Evolutionary conservation across 2,329 filamentous ascomycete genomes (phyloP).

Genomic region (Hypoxylon sp.): DNA sequence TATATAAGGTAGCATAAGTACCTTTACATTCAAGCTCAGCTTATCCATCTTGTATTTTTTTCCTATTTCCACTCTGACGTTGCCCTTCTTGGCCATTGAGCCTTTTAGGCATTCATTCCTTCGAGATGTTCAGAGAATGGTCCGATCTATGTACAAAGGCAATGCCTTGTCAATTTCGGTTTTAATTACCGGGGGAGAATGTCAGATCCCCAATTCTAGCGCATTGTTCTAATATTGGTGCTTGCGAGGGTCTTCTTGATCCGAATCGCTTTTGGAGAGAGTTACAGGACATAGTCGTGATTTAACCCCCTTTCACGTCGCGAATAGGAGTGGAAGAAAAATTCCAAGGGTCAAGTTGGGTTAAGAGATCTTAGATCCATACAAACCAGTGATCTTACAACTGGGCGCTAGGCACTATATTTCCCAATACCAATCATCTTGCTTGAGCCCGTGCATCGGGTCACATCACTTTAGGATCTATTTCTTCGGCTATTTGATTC

Average conservation of each 20-base stretch:
- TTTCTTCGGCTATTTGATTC: conserved; percentile 44
- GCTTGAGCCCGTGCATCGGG: conserved; percentile 37
- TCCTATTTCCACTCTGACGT: conserved; percentile 1
- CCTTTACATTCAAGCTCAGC: conserved; percentile 13
- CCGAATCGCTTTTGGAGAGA: conserved; percentile 8
- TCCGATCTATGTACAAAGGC: not conserved
- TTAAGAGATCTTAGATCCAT: conserved; percentile 44
- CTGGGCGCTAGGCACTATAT: conserved; percentile 33
- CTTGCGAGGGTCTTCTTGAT: conserved; percentile 15
- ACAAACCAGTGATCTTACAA: conserved; percentile 39
- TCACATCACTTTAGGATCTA: conserved; percentile 43
- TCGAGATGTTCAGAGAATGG: conserved; percentile 5
- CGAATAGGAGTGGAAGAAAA: conserved; percentile 27
- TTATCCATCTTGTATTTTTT: conserved; percentile 26
- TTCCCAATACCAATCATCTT: conserved; percentile 41
- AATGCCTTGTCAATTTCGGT: conserved; percentile 9
- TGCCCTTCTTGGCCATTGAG: conserved; percentile 17
- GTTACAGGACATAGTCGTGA: conserved; percentile 17
- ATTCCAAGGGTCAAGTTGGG: conserved; percentile 30
- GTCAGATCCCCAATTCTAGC: not conserved
- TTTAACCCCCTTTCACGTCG: conserved; percentile 33
- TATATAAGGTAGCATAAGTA: conserved; percentile 4
- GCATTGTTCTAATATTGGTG: conserved; percentile 3
- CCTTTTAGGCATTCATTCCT: conserved; percentile 14
- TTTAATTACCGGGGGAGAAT: conserved; percentile 1